Base-by-base conservation (phyloP, 2,329 filamentous ascomycete genomes). In the Fusarium globosum region DNA sequence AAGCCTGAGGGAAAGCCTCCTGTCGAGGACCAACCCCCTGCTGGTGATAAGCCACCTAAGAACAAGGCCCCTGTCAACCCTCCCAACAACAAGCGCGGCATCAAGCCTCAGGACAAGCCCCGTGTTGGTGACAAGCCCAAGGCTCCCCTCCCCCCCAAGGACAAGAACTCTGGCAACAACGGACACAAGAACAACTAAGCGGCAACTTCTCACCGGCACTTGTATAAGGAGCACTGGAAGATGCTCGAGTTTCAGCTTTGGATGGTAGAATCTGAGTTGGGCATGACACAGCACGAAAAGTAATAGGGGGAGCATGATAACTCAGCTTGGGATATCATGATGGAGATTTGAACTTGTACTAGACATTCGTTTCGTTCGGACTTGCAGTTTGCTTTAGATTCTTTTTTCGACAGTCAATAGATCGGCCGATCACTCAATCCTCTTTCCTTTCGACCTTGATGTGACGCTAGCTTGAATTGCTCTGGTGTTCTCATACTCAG, bases 341-440 rank as follows among this genome's bases (percentile, higher is more conserved):
- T 21, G 7, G 26, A 16, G 18, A n/a, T 38, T 49, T 35, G 26
- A 52, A 23, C 7, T 53, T 53, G 62, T 39, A 63, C 58, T n/a
- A 38, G 30, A 43, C 56, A 38, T 41, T 63, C 58, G n/a, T 63
- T 65, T 30, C 2, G 23, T 21, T 33, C 42, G 30, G 30, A 62
- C 11, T 30, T 61, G 30, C 42, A n/a, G 14, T 61, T 64, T 51
- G 26, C 43, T 65, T 65, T 30, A 6, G n/a, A 15, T 35, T 41
- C 35, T 18, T 2, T 63, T 53, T 65, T 45, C 20, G 11, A 28
- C 36, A 65, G n/a, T 39, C 46, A 64, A 65, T 64, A 64, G 59
- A 65, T 65, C 62, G 62, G 62, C 62, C 62, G 62, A 64, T 65
- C 59, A 55, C 30, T 18, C 20, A 49, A 64, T 3, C 14, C 20